Evolutionary conservation across 2,329 filamentous ascomycete genomes (phyloP).

Genomic region (Sporothrix brasiliensis): DNA sequence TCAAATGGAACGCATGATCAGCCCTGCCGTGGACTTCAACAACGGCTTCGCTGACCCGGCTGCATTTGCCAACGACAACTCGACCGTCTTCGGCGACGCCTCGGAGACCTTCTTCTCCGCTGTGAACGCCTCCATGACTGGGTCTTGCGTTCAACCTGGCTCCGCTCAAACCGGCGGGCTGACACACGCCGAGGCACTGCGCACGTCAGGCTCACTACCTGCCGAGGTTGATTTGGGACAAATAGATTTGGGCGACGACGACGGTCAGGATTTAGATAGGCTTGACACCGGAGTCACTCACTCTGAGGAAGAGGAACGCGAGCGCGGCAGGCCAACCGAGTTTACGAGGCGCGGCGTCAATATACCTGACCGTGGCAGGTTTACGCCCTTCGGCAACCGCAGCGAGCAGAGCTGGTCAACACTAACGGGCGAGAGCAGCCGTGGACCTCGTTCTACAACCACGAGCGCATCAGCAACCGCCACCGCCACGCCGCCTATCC

Average conservation of each 20-base stretch:
- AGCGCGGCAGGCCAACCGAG: neutral
- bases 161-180: constrained; percentile 14
- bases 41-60: neutral
- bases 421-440: neutral
- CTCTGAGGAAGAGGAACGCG: neutral
- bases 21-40: constrained; percentile 6
- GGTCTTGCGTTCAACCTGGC: constrained; percentile 28
- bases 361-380: neutral
- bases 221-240: neutral
- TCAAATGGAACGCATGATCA: constrained; percentile 17
- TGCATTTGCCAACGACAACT: constrained; percentile 17
- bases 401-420: neutral
- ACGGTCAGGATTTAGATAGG: neutral
- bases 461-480: neutral
- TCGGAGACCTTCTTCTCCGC: constrained; percentile 12
- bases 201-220: neutral
- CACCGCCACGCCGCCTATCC: neutral
- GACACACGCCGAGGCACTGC: neutral
- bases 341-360: neutral
- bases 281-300: neutral
- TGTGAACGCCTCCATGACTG: constrained; percentile 26
- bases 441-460: neutral
- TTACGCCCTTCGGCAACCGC: neutral
- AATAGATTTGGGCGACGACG: neutral
- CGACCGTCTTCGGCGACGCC: constrained; percentile 18